Conservation (phyloP, 164 flowering plant species). For the Euptelea pleiosperma region DNA sequence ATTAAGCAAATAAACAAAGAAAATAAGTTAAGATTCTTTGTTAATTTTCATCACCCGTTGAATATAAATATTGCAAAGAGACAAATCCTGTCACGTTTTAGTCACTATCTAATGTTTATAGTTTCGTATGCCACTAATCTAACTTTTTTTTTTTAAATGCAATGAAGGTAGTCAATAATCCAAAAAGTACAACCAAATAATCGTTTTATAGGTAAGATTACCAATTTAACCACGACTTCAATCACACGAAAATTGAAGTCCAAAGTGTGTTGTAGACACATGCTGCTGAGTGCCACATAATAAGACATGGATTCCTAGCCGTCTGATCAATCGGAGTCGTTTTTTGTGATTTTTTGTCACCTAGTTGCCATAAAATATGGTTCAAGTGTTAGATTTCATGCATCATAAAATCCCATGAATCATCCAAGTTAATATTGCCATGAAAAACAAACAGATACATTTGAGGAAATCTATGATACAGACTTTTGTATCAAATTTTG, state of each 20-base stretch:
- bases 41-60: neutral
- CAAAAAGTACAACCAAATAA: neutral
- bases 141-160: neutral
- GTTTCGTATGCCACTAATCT: conserved; percentile 7
- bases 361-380: neutral
- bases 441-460: too few relatives aligned
- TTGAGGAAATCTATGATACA: too few relatives aligned
- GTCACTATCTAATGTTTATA: conserved; percentile 1
- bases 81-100: conserved; percentile 2
- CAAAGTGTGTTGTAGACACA: neutral
- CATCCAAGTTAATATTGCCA: too few relatives aligned
- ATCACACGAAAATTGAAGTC: conserved; percentile 1
- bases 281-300: neutral
- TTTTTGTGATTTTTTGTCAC: conserved; percentile 2
- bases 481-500: too few relatives aligned
- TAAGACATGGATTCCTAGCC: neutral
- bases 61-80: conserved; percentile 1
- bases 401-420: too few relatives aligned
- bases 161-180: too few relatives aligned
- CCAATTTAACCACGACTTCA: conserved; percentile 18
- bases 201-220: neutral
- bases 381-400: conserved; percentile 26
- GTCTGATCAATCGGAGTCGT: neutral
- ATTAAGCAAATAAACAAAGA: neutral
- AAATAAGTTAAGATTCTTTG: conserved; percentile 3